Evolutionary conservation across 345 rosid genomes (phyloP), one percentile per base, ranked within the genome.

Genomic region (Euphorbia pulcherrima): DNA sequence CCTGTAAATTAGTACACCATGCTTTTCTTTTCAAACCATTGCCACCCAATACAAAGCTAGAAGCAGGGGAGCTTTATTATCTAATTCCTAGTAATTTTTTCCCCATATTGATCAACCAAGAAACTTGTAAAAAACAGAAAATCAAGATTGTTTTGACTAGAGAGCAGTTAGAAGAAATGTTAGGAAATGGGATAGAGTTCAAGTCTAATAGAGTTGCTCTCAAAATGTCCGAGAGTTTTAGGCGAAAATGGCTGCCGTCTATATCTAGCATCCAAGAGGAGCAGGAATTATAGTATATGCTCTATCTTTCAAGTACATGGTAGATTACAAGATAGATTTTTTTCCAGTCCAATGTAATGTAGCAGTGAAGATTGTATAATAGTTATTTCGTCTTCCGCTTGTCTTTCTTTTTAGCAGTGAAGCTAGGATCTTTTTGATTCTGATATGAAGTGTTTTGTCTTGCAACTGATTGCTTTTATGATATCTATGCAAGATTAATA

Each of bases 231-330:
- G 68, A 66, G 59, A 67, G 65, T 46, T 69, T 20, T 8, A 54
- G 27, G 41, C n/a, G 39, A 77, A 83, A 77, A 78, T 87, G 90
- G 96, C 76, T 70, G 64, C 90, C 90, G 21, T 84, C 85, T 61
- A 72, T 87, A 67, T 75, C 77, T 54, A 72, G 87, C 60, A 79
- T 85, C 59, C 73, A 71, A 2, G 87, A 85, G 73, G 74, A 72
- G 56, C 77, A 65, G 29, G 35, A 69, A 37, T 81, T 65, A 30
- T 79, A 69, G 72, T 7, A 40, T 17, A 27, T 16, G 7, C 7
- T 50, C 17, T 48, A 6, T 57, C 21, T 62, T 24, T 47, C 17
- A 47, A 7, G 37, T 33, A 33, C 37, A 33, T 33, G 37, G 3
- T 33, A 33, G 37, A 33, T 33, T 33, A 33, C 37, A 33, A 7